Evolutionary conservation across 2,329 filamentous ascomycete genomes (phyloP).

Genomic region (Chaetomiaceae sp.): DNA sequence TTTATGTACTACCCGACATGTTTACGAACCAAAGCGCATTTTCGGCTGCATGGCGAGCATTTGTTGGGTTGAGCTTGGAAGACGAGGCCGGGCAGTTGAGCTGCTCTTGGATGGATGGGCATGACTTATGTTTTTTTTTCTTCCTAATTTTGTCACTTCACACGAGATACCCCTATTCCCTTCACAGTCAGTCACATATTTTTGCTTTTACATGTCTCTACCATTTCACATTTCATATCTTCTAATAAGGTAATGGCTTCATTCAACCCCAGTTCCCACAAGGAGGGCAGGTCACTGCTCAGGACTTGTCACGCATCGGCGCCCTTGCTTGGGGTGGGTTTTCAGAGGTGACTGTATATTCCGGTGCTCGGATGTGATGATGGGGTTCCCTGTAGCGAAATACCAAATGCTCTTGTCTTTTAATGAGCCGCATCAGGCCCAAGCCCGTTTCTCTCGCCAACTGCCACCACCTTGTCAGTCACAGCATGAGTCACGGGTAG

Average conservation of each 20-base stretch:
- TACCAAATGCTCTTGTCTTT: background rate
- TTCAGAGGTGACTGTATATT: too few relatives aligned
- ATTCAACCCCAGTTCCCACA: background rate
- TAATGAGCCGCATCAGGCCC: constrained; percentile 44
- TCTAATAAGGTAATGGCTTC: background rate
- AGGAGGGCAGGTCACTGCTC: too few relatives aligned
- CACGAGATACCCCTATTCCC: constrained; percentile 38
- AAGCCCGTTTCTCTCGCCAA: constrained; percentile 53
- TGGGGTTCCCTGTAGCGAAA: too few relatives aligned
- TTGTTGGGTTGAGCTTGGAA: background rate
- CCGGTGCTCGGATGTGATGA: too few relatives aligned
- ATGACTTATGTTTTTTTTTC: constrained; percentile 3
- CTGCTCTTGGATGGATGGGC: background rate
- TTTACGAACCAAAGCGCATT: constrained; percentile 1
- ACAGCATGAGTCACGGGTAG: background rate
- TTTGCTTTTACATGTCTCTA: background rate
- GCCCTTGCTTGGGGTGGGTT: too few relatives aligned
- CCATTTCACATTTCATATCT: background rate
- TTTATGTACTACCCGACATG: background rate
- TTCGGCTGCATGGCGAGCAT: background rate
- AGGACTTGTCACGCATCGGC: too few relatives aligned
- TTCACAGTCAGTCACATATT: constrained; percentile 1
- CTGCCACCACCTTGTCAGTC: constrained; percentile 35
- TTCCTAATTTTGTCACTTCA: constrained; percentile 20
- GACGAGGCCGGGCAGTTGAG: background rate